Evolutionary conservation across 306 rosid species (phyloP).

Genomic region (Lotus japonicus): DNA sequence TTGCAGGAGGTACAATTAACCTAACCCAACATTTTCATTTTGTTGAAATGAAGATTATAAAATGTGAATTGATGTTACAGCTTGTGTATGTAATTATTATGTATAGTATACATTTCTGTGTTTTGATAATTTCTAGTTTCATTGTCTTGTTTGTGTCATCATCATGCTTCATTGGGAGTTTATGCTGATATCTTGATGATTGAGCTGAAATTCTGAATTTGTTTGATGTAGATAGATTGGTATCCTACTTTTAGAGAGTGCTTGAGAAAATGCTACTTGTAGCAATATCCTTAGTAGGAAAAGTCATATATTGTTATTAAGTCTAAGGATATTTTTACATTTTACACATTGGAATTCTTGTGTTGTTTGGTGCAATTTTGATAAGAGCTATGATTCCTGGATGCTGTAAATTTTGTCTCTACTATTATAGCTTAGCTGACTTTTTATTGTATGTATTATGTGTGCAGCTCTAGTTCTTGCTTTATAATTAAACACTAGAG

Average conservation of each 20-base stretch:
- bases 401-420: neutral
- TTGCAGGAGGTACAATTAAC: slow-evolving; percentile 71
- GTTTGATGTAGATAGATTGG: too few relatives aligned
- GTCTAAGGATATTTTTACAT: neutral
- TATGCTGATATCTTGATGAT: too few relatives aligned
- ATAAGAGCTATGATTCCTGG: neutral
- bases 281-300: neutral
- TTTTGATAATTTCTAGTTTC: too few relatives aligned
- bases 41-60: too few relatives aligned
- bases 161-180: too few relatives aligned
- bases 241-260: too few relatives aligned
- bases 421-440: neutral
- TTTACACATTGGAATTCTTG: neutral
- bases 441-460: neutral
- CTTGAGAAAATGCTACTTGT: neutral
- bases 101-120: too few relatives aligned
- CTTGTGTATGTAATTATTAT: too few relatives aligned
- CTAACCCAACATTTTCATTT: neutral
- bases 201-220: too few relatives aligned
- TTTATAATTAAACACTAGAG: neutral
- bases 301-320: neutral
- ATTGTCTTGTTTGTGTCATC: too few relatives aligned
- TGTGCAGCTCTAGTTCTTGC: too few relatives aligned
- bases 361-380: neutral
- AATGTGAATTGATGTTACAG: too few relatives aligned